Percentiles rank a stretch among this genome's conserved stretches.
These are phyloP conservation scores for Termitomyces sp. DNA, from an alignment of 768 basidiomycete genomes.

Conservation along the genomic window DNA sequence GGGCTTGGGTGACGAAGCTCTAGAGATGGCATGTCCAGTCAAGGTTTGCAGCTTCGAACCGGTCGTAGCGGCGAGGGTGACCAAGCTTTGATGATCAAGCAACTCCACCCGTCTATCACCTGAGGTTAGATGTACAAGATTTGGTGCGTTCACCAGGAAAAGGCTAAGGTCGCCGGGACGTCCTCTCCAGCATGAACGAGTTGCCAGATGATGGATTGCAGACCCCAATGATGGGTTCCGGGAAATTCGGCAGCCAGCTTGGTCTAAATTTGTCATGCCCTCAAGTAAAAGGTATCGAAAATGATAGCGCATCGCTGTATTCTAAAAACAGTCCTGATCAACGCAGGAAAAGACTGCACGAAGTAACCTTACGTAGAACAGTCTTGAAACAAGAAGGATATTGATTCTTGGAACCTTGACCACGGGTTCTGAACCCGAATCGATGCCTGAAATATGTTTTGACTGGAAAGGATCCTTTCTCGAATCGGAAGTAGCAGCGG, in stretches of 20 bases:
- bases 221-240: neutral
- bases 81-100: neutral
- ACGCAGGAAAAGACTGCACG: neutral
- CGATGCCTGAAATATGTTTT: too few relatives aligned
- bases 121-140: slow-evolving; percentile 2
- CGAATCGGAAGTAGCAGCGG: neutral
- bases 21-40: neutral
- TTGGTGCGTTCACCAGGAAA: neutral
- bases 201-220: neutral
- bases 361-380: neutral
- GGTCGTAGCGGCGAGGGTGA: neutral
- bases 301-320: neutral
- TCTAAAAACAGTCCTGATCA: neutral
- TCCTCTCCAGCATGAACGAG: neutral
- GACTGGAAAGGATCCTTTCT: too few relatives aligned
- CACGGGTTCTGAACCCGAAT: neutral
- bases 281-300: neutral
- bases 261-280: neutral
- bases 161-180: neutral
- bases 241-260: neutral
- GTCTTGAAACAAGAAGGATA: slow-evolving; percentile 4
- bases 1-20: neutral
- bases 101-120: neutral
- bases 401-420: neutral
- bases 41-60: slow-evolving; percentile 4